Evolutionary conservation across 2,329 filamentous ascomycete species (phyloP).

Genomic region (Penicillium sp.): DNA sequence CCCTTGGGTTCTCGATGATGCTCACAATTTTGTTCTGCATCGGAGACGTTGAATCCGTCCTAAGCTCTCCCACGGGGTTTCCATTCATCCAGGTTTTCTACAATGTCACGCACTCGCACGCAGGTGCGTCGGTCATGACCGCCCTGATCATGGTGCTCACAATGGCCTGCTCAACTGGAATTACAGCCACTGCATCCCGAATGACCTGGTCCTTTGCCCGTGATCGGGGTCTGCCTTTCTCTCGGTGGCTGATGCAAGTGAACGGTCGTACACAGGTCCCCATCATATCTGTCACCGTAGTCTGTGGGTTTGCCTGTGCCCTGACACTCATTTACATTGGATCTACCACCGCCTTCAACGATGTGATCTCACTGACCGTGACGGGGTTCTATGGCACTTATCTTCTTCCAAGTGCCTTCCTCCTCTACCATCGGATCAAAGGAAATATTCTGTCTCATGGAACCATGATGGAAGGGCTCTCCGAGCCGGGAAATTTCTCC

Average conservation of each 20-base stretch:
- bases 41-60: conserved; percentile 29
- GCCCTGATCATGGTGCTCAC: conserved; percentile 29
- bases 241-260: conserved; percentile 14
- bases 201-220: conserved; percentile 32
- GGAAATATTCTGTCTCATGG: conserved; percentile 35
- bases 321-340: conserved; percentile 21
- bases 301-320: conserved; percentile 17
- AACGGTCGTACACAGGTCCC: conserved; percentile 13
- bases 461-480: conserved; percentile 23
- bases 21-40: conserved; percentile 32
- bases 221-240: conserved; percentile 28
- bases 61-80: conserved; percentile 29
- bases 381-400: conserved; percentile 35
- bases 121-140: conserved; percentile 25
- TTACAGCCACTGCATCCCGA: conserved; percentile 28
- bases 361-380: conserved; percentile 25
- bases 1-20: conserved; percentile 33
- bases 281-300: conserved; percentile 16
- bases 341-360: conserved; percentile 18
- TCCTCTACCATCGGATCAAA: conserved; percentile 31
- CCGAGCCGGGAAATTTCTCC: conserved; percentile 2
- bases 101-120: conserved; percentile 38
- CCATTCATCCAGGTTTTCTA: conserved; percentile 41
- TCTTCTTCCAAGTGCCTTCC: conserved; percentile 26
- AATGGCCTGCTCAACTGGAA: conserved; percentile 28